Base-by-base conservation (phyloP, 352 stramenopile species). In the Phytopythium mirpurense region DNA sequence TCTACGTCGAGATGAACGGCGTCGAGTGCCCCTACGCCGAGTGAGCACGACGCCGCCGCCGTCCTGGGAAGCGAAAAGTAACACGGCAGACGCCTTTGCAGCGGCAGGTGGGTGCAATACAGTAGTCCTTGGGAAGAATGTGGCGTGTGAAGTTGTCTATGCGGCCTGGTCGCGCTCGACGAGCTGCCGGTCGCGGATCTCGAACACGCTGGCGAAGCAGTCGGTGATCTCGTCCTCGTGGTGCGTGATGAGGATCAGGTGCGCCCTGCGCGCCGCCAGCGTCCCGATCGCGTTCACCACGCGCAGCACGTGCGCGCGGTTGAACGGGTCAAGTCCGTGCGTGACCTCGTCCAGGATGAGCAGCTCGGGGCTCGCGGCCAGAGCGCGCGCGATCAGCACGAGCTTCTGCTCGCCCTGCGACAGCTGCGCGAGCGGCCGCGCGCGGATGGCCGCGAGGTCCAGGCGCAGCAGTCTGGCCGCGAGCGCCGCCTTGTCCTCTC, bases 401-500 rank as follows among this genome's bases (percentile, higher is more conserved):
- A 98, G 63, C 58, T 96, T 96, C 74, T 98, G 92, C 57, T 97
- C 74, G 26, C 92, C 92, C 57, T 97, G 89, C 16, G 88, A 96
- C 9, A 98, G 68, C 6, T 83, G 59, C 12, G 66, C 58, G 31
- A 98, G 88, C 21, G 55, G 56, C 42, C 74, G 72, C 2, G 60
- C 56, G 21, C 68, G 51, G 18, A 86, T 57, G 16, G 67, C 48
- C 23, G 53, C 46, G 9, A 42, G 47, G 2, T 63, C 57, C 14
- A 89, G 60, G 16, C 29, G 57, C 36, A 89, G 48, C 4, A 89
- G 53, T 18, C 59, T 49, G 24, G 66, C 62, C 9, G 66, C 62
- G 7, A 86, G 50, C 14, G 51, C 42, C 2, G 70, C 72, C 21
- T 73, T 63, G 11, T 71, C 60, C 16, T 75, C 57, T 16, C 37